Percentiles rank a stretch among this genome's conserved stretches.
phyloP scores from a whole-genome alignment of 2,329 filamentous ascomycete species.

The Anisogramma anomala region DNA sequence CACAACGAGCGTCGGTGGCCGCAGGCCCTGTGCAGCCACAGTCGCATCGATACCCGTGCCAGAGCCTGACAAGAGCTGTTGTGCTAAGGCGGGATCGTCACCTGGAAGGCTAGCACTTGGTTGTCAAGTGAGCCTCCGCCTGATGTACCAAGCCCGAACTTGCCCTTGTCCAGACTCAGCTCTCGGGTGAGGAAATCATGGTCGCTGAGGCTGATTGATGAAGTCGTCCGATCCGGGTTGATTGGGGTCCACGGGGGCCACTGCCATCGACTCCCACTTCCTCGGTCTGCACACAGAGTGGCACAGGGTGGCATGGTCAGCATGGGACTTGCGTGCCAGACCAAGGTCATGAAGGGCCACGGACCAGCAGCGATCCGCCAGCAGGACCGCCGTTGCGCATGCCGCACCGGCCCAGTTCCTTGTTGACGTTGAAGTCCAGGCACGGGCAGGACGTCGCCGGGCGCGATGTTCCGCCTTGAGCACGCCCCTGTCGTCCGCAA shows the following conservation, averaged over 20 bases:
- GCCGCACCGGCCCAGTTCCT: constrained; percentile 52
- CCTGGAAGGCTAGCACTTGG: constrained; percentile 52
- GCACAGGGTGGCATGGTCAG: no score
- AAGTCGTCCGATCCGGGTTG: constrained; percentile 41
- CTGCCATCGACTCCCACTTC: constrained; percentile 63
- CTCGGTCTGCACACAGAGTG: constrained; percentile 40
- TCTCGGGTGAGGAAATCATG: constrained; percentile 69
- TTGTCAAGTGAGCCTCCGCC: constrained; percentile 50
- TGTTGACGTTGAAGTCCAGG: constrained; percentile 56
- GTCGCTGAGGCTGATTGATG: constrained; percentile 55
- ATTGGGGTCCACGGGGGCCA: constrained; percentile 45
- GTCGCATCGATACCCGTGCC: neutral
- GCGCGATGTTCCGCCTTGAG: constrained; percentile 42
- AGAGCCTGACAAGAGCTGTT: neutral
- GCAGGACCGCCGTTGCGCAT: constrained; percentile 60
- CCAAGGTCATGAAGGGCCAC: no score
- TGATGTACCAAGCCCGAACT: no score
- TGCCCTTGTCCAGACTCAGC: constrained; percentile 49
- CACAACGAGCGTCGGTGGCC: no score
- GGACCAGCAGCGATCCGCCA: constrained; percentile 41
- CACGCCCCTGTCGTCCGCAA: constrained; percentile 31
- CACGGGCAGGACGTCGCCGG: constrained; percentile 54
- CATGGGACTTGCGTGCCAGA: no score
- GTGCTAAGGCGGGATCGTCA: constrained; percentile 25
- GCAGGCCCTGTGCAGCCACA: neutral